Evolutionary conservation across 164 flowering plant genomes (phyloP).

Genomic region (Santalum album): DNA sequence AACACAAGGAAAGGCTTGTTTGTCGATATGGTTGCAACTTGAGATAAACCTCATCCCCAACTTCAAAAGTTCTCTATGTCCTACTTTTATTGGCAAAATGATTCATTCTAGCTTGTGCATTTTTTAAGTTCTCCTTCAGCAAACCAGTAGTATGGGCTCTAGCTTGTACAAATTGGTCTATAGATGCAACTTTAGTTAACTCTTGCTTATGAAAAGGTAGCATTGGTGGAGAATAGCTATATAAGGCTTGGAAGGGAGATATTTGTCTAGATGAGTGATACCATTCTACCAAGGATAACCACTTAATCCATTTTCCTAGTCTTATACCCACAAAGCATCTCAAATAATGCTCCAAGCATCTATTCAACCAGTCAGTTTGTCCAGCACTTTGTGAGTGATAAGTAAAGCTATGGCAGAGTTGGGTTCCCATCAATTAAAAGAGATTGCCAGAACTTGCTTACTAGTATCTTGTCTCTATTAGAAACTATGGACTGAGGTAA

Average conservation of each 20-base stretch:
- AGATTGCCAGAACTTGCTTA: too few relatives aligned
- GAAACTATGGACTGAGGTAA: too few relatives aligned
- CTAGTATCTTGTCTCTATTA: too few relatives aligned
- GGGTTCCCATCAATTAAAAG: neutral
- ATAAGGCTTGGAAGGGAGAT: too few relatives aligned
- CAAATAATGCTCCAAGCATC: conserved; percentile 5
- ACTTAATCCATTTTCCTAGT: conserved; percentile 1
- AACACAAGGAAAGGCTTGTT: neutral
- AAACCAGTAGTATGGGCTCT: too few relatives aligned
- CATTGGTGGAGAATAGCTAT: too few relatives aligned
- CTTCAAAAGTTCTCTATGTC: conserved; percentile 5
- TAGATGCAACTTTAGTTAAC: too few relatives aligned
- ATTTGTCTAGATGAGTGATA: too few relatives aligned
- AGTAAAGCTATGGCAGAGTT: neutral
- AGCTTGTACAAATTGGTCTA: neutral
- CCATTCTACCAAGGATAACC: conserved; percentile 5
- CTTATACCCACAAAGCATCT: neutral
- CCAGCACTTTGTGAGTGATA: conserved; percentile 15
- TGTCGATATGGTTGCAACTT: conserved; percentile 5
- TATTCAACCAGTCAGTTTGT: conserved; percentile 8
- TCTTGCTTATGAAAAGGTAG: too few relatives aligned
- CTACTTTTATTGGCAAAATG: neutral
- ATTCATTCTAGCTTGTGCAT: conserved; percentile 7
- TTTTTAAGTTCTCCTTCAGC: neutral
- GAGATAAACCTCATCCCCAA: conserved; percentile 9